Evolutionary conservation across 2,329 filamentous ascomycete genomes (phyloP).

Genomic region (Colletotrichum tropicale): DNA sequence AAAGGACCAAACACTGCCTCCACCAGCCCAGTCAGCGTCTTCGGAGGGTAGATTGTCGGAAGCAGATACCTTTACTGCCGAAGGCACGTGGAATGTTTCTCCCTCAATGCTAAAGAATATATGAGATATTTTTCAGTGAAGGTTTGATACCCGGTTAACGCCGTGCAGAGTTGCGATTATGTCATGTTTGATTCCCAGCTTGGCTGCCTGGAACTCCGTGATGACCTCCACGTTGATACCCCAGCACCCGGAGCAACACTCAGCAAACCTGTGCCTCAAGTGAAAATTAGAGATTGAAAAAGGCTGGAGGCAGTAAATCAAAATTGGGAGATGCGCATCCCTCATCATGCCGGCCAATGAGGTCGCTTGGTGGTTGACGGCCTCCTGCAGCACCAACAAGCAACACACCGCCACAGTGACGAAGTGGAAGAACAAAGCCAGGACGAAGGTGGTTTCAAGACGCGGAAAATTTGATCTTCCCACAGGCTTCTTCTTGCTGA

Average conservation of each 20-base stretch:
- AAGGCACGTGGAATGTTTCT: not conserved
- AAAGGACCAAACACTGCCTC: not conserved
- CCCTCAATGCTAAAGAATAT: not conserved
- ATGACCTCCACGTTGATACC: not conserved
- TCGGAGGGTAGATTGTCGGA: not conserved
- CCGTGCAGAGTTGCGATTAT: not conserved
- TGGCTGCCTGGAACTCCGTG: not conserved
- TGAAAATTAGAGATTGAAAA: not conserved
- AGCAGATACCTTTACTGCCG: not conserved
- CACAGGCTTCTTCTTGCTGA: not conserved
- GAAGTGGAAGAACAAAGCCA: not conserved
- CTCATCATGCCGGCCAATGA: not conserved
- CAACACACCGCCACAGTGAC: not conserved
- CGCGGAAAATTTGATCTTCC: rapidly evolving
- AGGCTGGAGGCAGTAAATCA: not conserved
- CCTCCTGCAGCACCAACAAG: not conserved
- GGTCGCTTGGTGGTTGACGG: not conserved
- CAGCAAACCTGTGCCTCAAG: not conserved
- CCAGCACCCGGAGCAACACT: not conserved
- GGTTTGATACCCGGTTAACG: not conserved
- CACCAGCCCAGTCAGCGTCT: not conserved
- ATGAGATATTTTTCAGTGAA: not conserved
- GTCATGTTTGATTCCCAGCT: not conserved
- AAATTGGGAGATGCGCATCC: not conserved
- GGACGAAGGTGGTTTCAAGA: not conserved